These are phyloP conservation scores for Rhododendron ferrugineum DNA, from an alignment of 148 eudicot genomes.

Conservation along the genomic window DNA sequence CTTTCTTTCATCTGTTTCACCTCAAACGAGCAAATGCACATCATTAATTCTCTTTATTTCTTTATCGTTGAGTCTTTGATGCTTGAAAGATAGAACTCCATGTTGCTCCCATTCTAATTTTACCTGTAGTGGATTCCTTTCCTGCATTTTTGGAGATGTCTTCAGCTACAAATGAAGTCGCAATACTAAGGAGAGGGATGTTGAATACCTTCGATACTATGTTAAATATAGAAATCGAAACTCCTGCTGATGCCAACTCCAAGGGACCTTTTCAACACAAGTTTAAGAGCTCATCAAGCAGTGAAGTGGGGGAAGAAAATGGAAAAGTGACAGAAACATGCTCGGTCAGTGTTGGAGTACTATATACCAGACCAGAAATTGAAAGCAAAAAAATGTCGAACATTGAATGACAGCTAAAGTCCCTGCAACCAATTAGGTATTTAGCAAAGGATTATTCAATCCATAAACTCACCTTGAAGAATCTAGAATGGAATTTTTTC, in stretches of 20 bases:
- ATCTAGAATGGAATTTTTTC: not conserved
- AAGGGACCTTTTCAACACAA: slow-evolving; percentile 51
- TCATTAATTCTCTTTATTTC: not conserved
- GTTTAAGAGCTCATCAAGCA: slow-evolving; percentile 8
- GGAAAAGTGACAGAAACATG: not conserved
- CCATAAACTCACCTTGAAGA: not conserved
- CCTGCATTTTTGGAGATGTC: slow-evolving; percentile 61
- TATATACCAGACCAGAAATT: not conserved
- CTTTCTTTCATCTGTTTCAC: slow-evolving; percentile 34
- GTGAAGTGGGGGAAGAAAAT: not conserved
- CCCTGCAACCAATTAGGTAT: not conserved
- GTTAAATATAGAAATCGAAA: slow-evolving; percentile 81
- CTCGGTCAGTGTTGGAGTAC: not conserved
- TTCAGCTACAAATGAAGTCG: slow-evolving; percentile 96
- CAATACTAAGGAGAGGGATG: slow-evolving; percentile 93
- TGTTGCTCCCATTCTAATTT: not conserved
- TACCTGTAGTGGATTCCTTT: slow-evolving; percentile 36
- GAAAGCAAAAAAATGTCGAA: not conserved
- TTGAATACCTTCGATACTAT: slow-evolving; percentile 85
- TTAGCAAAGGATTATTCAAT: not conserved
- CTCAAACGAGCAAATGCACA: not conserved
- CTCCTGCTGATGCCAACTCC: slow-evolving; percentile 91
- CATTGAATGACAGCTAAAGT: not conserved
- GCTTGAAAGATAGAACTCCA: not conserved
- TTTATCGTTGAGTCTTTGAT: not conserved